Conservation (phyloP, 2,329 filamentous ascomycete species). For the Neurospora crassa region DNA sequence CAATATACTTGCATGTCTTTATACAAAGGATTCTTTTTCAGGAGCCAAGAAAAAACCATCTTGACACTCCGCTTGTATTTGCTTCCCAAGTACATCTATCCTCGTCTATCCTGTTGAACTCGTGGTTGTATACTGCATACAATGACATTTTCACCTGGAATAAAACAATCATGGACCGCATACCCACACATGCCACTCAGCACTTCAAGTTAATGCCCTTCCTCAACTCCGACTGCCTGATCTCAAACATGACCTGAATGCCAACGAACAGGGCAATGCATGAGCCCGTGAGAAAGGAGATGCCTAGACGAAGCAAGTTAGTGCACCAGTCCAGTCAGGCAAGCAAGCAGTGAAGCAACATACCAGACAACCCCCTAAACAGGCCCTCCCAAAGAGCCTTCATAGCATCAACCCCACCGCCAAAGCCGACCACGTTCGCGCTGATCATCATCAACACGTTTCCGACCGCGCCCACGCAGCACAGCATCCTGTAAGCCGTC, state of each 20-base stretch:
- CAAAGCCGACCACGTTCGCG: slow-evolving; percentile 92
- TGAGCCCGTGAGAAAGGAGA: slow-evolving; percentile 62
- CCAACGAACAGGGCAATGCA: slow-evolving; percentile 73
- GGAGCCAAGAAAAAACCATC: not conserved
- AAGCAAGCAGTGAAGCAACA: slow-evolving; percentile 17
- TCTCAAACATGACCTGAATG: slow-evolving; percentile 93
- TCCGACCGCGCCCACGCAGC: slow-evolving; percentile 67
- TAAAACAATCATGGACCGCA: not conserved
- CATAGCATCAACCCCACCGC: slow-evolving; percentile 80
- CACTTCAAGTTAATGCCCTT: slow-evolving; percentile 78
- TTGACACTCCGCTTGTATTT: not conserved
- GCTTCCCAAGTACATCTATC: not conserved
- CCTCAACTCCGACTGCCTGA: slow-evolving; percentile 74
- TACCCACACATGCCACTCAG: slow-evolving; percentile 12
- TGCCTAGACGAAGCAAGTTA: slow-evolving; percentile 31
- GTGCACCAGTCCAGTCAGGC: too few relatives aligned
- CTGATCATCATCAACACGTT: slow-evolving; percentile 94
- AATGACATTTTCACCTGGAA: not conserved
- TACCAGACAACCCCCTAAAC: slow-evolving; percentile 62
- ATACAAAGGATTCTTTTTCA: not conserved
- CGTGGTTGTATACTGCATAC: not conserved
- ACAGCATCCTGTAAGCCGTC: slow-evolving; percentile 68
- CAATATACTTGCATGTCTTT: not conserved
- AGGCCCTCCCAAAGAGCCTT: slow-evolving; percentile 68
- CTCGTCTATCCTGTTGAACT: not conserved